phyloP scores from a whole-genome alignment of 1,284 basidiomycete species.

The Boletus semigastroideus region DNA sequence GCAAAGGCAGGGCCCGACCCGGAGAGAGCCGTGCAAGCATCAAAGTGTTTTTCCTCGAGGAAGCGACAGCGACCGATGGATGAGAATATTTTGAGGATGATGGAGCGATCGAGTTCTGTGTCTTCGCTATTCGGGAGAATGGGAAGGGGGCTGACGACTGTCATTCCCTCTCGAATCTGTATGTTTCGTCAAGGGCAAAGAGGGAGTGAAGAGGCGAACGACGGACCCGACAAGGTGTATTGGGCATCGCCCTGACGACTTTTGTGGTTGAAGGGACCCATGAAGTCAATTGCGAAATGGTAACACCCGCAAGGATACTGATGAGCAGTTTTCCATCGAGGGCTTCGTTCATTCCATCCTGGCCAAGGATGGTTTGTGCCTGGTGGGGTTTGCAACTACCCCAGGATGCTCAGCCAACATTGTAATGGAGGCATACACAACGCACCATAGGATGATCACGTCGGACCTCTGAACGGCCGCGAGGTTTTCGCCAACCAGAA shows the following conservation, averaged over 20 bases:
- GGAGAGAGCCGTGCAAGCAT: conserved; percentile 95
- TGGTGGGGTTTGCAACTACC: conserved; percentile 92
- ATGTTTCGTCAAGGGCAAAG: conserved; percentile 1
- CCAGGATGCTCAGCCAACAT: not conserved
- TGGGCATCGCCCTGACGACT: conserved; percentile 97
- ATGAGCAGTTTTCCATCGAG: conserved; percentile 90
- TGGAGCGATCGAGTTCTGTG: conserved; percentile 62
- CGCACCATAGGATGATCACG: conserved; percentile 87
- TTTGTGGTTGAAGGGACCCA: conserved; percentile 80
- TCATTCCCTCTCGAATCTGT: conserved; percentile 97
- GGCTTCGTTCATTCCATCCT: conserved; percentile 84
- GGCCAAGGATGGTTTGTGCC: conserved; percentile 72
- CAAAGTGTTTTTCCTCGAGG: conserved; percentile 96
- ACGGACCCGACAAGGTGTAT: conserved; percentile 92
- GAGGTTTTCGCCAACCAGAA: conserved; percentile 73
- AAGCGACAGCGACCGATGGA: conserved; percentile 93
- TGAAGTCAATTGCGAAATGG: conserved; percentile 75
- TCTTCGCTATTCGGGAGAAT: conserved; percentile 44
- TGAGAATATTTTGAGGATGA: conserved; percentile 91
- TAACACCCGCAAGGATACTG: conserved; percentile 95
- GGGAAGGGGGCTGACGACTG: conserved; percentile 77
- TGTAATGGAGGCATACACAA: conserved; percentile 1
- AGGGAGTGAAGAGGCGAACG: not conserved
- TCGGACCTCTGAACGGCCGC: conserved; percentile 73
- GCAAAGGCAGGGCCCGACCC: conserved; percentile 98